These are phyloP conservation scores for Neocatenulostroma microsporum DNA, from an alignment of 2,329 filamentous ascomycete species.

Conservation along the genomic window DNA sequence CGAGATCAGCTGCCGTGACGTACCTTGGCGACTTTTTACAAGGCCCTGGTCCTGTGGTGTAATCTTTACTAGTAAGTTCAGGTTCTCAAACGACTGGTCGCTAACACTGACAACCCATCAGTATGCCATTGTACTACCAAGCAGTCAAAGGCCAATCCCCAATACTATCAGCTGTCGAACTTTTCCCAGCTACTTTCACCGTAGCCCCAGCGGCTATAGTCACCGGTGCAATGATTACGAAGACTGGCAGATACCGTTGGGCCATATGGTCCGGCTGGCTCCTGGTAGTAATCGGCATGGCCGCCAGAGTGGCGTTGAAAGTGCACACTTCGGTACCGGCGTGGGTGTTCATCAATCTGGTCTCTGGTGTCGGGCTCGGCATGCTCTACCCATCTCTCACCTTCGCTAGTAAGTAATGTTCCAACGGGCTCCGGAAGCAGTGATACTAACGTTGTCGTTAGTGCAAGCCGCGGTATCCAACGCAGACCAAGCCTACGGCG, in stretches of 20 bases:
- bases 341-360: conserved; percentile 3
- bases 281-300: not conserved
- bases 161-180: not conserved
- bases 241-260: conserved; percentile 1
- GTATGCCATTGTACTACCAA: conserved; percentile 2
- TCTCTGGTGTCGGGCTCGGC: conserved; percentile 2
- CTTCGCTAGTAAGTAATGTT: too few relatives aligned
- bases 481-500: conserved; percentile 4
- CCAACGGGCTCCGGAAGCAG: too few relatives aligned
- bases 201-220: conserved; percentile 1
- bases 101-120: too few relatives aligned
- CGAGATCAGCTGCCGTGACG: not conserved
- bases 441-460: too few relatives aligned
- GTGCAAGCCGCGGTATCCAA: conserved; percentile 3
- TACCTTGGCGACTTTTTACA: not conserved
- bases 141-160: not conserved
- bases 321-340: not conserved
- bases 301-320: not conserved
- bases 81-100: too few relatives aligned
- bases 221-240: not conserved
- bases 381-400: conserved; percentile 1
- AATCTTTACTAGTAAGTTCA: conserved; percentile 1
- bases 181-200: conserved; percentile 1
- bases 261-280: conserved; percentile 1
- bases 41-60: conserved; percentile 1